Conservation (phyloP, 2,329 filamentous ascomycete genomes). For the Verticillium nubilum region DNA sequence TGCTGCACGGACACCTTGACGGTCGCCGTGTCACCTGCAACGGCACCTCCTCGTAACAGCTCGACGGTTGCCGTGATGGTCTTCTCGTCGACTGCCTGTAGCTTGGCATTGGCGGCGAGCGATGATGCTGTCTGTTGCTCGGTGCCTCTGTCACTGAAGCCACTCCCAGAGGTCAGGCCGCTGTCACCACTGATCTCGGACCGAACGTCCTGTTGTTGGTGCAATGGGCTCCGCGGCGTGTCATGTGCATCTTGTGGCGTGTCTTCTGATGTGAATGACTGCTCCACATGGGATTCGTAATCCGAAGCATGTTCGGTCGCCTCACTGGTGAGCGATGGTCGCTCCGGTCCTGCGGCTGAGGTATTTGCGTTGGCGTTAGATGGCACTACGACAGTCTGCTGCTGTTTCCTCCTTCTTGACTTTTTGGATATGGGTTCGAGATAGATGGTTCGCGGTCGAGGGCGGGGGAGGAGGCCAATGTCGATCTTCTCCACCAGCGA, state of each 20-base stretch:
- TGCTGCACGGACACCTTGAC: constrained; percentile 81
- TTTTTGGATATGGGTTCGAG: constrained; percentile 79
- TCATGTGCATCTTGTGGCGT: constrained; percentile 26
- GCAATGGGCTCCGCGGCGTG: constrained; percentile 35
- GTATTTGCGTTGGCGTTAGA: not conserved
- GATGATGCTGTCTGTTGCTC: constrained; percentile 25
- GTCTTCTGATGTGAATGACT: constrained; percentile 34
- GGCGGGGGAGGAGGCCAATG: constrained; percentile 67
- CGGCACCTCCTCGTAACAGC: constrained; percentile 72
- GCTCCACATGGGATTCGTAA: constrained; percentile 28
- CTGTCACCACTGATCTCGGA: constrained; percentile 71
- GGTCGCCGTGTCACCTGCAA: constrained; percentile 78
- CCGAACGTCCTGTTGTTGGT: constrained; percentile 49
- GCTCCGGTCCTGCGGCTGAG: constrained; percentile 42
- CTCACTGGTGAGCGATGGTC: constrained; percentile 38
- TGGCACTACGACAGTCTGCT: not conserved
- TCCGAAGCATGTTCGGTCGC: constrained; percentile 28
- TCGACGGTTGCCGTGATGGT: constrained; percentile 86
- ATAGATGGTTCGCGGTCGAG: constrained; percentile 77
- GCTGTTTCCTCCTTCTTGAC: constrained; percentile 47
- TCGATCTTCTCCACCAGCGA: constrained; percentile 79
- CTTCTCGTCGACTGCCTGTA: constrained; percentile 53
- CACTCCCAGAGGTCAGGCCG: constrained; percentile 60
- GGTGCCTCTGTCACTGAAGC: constrained; percentile 39
- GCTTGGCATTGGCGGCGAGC: constrained; percentile 23